Evolutionary conservation across 2,329 filamentous ascomycete species (phyloP).

Genomic region (Ramularia endophylla): DNA sequence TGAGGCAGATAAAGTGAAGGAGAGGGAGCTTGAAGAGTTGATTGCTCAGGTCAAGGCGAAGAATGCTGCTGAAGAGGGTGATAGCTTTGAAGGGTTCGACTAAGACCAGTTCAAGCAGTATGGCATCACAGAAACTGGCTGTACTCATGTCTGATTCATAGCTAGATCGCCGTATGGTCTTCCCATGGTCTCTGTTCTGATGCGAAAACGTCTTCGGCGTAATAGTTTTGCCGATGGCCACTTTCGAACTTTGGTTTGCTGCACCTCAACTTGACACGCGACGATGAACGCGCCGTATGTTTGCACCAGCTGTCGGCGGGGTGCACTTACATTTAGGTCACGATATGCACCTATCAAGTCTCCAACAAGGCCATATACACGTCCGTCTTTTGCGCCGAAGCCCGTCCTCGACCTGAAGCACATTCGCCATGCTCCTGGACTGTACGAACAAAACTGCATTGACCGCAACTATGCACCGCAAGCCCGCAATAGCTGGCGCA

Average conservation of each 20-base stretch:
- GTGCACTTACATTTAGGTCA: neutral
- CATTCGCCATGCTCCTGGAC: constrained; percentile 76
- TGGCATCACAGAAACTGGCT: no score
- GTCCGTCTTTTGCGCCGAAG: constrained; percentile 70
- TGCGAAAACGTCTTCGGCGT: no score
- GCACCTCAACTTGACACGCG: neutral
- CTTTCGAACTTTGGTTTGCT: neutral
- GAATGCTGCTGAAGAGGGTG: constrained; percentile 15
- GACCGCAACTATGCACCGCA: constrained; percentile 72
- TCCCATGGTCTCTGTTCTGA: no score
- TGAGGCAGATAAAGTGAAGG: constrained; percentile 25
- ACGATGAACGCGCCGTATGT: constrained; percentile 13
- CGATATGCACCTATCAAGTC: constrained; percentile 1
- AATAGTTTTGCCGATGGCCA: constrained; percentile 1
- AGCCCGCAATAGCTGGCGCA: constrained; percentile 47
- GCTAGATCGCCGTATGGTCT: no score
- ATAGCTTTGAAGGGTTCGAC: constrained; percentile 22
- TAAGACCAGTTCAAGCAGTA: no score
- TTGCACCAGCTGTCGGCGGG: constrained; percentile 13
- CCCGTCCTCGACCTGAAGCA: constrained; percentile 77
- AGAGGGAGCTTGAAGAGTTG: constrained; percentile 28
- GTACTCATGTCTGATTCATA: no score
- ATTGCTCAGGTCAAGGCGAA: constrained; percentile 29
- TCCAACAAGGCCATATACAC: constrained; percentile 32
- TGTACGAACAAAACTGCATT: constrained; percentile 76